Base-by-base conservation (phyloP, 768 basidiomycete species). In the Suillus clintonianus region DNA sequence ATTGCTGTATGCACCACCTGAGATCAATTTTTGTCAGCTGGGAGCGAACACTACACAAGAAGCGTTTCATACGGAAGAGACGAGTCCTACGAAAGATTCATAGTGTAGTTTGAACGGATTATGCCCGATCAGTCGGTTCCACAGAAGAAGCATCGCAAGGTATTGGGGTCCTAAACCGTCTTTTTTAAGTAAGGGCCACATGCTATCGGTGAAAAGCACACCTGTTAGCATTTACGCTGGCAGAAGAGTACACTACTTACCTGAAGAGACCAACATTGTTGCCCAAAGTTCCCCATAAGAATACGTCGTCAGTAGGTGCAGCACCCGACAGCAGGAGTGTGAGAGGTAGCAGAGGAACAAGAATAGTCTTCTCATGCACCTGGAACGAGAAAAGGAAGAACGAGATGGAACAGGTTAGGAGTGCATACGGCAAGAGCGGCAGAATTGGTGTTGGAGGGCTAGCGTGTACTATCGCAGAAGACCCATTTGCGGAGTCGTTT, bases 371-470 rank as follows among this genome's bases (percentile, higher is more conserved):
- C 76, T 98, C 96, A 75, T 97, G 96, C 43, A 96, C 95, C 71
- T 97, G 95, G 76, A 97, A 97, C 7, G 95, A 95, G 80, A 97
- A 96, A 37, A 98, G 81, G 79, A 97, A 98, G 83, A 98, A 97
- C 10, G 95, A 91, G 81, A 98, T 85, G 0, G 92, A 91, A 1
- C 87, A 89, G 8, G 86, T 88, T 64, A 95, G 83, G 32, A 97
- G 81, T 3, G 91, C 88, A 67, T 92, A 91, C 0, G 91, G 91
- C 4, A 98, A 82, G 2, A 99, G 79, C 0, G 86, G 82, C 27
- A 91, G 76, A 32, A 90, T 82, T 6, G 85, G 85, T 0, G 85
- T 79, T 10, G 82, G 81, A n/a, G n/a, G n/a, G n/a, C n/a, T n/a
- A n/a, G 64, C 22, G 45, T 63, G 14, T 11, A 7, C 27, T 15